Evolutionary conservation across 805 yeast species (phyloP), one percentile per base, ranked within the genome.

Genomic region (Myxozyma vanderwaltii): DNA sequence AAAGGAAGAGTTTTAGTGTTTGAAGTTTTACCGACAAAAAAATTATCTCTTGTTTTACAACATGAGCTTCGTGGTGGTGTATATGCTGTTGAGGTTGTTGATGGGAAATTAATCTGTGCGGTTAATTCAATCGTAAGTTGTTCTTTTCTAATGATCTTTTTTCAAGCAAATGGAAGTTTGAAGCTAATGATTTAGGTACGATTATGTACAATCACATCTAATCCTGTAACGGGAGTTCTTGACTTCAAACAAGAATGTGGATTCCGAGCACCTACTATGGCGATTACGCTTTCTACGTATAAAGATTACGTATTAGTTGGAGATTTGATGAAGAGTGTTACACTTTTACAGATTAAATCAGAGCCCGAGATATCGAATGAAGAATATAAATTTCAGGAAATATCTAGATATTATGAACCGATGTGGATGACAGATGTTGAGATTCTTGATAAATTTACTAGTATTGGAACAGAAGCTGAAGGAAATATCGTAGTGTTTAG

Each of bases 391-490:
- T 48, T 60, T 21, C 35, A 24, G 4, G 67, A 63, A 38, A 54
- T 64, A 4, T 54, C 64, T 3, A 47, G 67, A 6, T 53, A 64
- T 41, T 63, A 41, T 38, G 63, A 57, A 23, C 64, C 68, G 7
- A 53, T 64, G 65, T 64, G 68, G 68, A 64, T 58, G 61, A 64
- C 68, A 0, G 67, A 55, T 39, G 65, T 60, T 13, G 65, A 60
- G 44, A 29, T 54, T 5, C 36, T 64, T 17, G 54, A 53, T 33
- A 52, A 49, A 38, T 15, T 23, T 19, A 43, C 47, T 4, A 49
- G 39, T 33, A 35, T 63, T 24, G 68, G 62, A 3, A 55, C 56
- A 3, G 67, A 64, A 31, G 68, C 68, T 1, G 67, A 64, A 36
- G 68, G 68, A 7, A 64, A 64, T 33, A 44, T 64, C 31, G 67